Base-by-base conservation (phyloP, 2,329 filamentous ascomycete species). In the Helotiales sp. region DNA sequence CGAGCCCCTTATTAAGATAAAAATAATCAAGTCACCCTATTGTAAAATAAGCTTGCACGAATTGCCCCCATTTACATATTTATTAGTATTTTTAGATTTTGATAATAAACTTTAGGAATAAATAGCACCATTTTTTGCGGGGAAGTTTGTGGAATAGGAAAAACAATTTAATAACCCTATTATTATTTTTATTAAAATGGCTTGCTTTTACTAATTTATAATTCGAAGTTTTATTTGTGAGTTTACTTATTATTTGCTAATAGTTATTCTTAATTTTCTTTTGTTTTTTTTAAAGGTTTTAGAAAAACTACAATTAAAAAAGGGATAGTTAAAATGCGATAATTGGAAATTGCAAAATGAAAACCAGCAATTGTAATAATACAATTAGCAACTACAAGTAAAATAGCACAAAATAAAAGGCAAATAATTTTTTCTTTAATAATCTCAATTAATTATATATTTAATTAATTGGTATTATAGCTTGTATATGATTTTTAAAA, bases 1-100 rank as follows among this genome's bases (percentile, higher is more conserved):
- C 50, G 28, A 54, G 50, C 50, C 50, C 26, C 50, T 54, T 54
- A 54, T 28, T 10, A 54, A 28, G 50, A 28, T 54, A 28, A 54
- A 15, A 28, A 54, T 15, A 52, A 24, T 52, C 49, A 15, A 30
- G 49, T 52, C 49, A 52, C 49, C 49, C 13, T 28, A 52, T 13
- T 52, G 24, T 15, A 15, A 52, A 28, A 24, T 52, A 52, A 52
- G 49, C 22, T 52, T 52, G 13, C 49, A 30, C 26, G 30, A 28
- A 30, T 28, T 52, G 11, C 24, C 49, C 26, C 5, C 13, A 28
- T 52, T 24, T 52, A 52, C 6, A 52, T n/a, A 52, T 11, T 30
- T 13, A 52, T 24, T 8, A 52, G 30, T 10, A 52, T 52, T 24
- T 52, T 52, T 52, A 52, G 49, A 52, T 52, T 52, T 52, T 15